phyloP scores from a whole-genome alignment of 345 rosid species.

The Cardamine occulta region DNA sequence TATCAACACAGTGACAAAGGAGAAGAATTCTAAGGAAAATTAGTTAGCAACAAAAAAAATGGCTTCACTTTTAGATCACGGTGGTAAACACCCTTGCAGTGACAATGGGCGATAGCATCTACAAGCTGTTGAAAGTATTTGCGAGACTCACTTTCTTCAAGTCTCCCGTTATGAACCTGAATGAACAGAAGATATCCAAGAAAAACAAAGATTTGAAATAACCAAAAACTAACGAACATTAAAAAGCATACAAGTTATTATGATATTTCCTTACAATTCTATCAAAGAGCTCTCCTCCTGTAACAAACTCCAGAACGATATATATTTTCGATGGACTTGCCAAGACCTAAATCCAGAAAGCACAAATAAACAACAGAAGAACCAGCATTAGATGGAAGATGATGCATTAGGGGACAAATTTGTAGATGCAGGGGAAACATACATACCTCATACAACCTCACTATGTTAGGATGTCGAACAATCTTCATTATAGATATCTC shows the following conservation, averaged over 20 bases:
- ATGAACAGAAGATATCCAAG: constrained; percentile 20
- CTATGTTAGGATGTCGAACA: constrained; percentile 84
- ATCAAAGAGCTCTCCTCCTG: constrained; percentile 89
- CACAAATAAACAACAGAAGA: constrained; percentile 23
- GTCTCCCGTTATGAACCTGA: constrained; percentile 75
- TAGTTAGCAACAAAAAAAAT: too few relatives aligned
- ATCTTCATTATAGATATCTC: constrained; percentile 96
- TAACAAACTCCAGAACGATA: constrained; percentile 86
- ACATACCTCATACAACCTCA: constrained; percentile 79
- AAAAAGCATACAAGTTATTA: too few relatives aligned
- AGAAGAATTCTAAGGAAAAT: constrained; percentile 7
- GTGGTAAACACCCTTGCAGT: constrained; percentile 86
- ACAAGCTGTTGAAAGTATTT: constrained; percentile 90
- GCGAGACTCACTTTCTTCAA: constrained; percentile 73
- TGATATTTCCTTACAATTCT: constrained; percentile 71
- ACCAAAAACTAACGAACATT: too few relatives aligned
- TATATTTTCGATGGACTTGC: constrained; percentile 76
- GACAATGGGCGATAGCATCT: constrained; percentile 89
- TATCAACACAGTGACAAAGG: constrained; percentile 17
- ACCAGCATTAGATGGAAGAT: background rate
- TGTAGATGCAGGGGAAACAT: constrained; percentile 2
- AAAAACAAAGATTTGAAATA: too few relatives aligned
- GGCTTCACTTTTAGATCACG: constrained; percentile 82
- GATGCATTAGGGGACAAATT: constrained; percentile 8
- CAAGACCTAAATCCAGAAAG: constrained; percentile 58